Base-by-base conservation (phyloP, 371 early-diverging fungal genomes). In the Actinomortierella ambigua region DNA sequence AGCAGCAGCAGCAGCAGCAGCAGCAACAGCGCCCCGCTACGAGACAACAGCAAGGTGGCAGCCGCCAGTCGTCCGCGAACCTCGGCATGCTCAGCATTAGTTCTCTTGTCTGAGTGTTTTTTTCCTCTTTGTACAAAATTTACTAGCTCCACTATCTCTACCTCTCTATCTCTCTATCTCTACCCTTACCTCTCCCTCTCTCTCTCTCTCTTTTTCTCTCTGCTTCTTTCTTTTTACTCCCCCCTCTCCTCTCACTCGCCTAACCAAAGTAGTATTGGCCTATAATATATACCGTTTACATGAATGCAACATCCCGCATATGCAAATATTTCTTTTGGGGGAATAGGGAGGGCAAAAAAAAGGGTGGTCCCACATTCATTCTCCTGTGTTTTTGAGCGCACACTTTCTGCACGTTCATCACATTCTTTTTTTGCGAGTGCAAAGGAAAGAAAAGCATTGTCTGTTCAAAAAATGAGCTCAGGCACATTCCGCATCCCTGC, bases 61-160 rank as follows among this genome's bases (percentile, higher is more conserved):
- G 73, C 52, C 63, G 67, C 0, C 73, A 73, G 27, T 67, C 73
- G 15, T 59, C 73, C 0, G 66, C 73, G 17, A 44, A 11, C 49
- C 18, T 43, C n/a, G 27, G 11, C 43, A 55, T 34, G 67, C 73
- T 4, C 73, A 66, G 40, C 66, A 66, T 6, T 66, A 66, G 17
- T 63, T 67, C 18, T 73, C 67, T 4, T 63, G 56, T 17, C 63
- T 63, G 8, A 73, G 66, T 23, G 73, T 66, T 18, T 65, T 62
- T 49, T 51, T 73, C 2, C 67, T 67, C 3, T 54, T 73, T 24
- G 53, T 63, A 48, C 53, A 65, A 42, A 66, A 65, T 24, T 56
- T 71, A 17, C 29, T 66, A 46, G 22, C 46, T 46, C 46, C 18
- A 46, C 46, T 46, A 17, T 46, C 18, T 18, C 46, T 26, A 49